Percentiles rank a stretch among this genome's conserved stretches.
These are phyloP conservation scores for Patellifolia procumbens DNA, from an alignment of 179 eudicot genomes.

Conservation along the genomic window DNA sequence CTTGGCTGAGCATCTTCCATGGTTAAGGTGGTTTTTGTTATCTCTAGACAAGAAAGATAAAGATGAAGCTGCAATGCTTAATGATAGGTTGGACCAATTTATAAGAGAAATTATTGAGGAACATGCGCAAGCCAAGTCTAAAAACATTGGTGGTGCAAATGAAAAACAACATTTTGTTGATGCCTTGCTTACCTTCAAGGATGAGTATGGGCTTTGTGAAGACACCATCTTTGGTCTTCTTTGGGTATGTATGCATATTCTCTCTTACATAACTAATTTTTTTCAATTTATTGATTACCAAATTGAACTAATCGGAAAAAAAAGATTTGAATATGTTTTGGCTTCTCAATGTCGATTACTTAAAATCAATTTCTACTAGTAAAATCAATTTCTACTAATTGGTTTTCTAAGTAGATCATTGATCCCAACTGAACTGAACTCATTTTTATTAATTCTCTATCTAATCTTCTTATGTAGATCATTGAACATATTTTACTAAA, in stretches of 20 bases:
- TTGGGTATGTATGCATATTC: slow-evolving; percentile 53
- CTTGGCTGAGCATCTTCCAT: slow-evolving; percentile 73
- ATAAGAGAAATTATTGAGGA: slow-evolving; percentile 77
- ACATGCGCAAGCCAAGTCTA: slow-evolving; percentile 49
- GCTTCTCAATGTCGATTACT: too few relatives aligned
- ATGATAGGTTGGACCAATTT: slow-evolving; percentile 48
- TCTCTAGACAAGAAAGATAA: slow-evolving; percentile 54
- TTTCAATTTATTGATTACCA: too few relatives aligned
- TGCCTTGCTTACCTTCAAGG: slow-evolving; percentile 64
- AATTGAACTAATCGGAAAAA: too few relatives aligned
- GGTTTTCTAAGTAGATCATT: too few relatives aligned
- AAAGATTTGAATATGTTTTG: too few relatives aligned
- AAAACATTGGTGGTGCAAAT: slow-evolving; percentile 46
- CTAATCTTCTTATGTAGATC: too few relatives aligned
- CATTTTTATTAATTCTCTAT: too few relatives aligned
- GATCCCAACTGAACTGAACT: too few relatives aligned
- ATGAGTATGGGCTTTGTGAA: slow-evolving; percentile 75
- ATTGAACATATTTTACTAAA: too few relatives aligned
- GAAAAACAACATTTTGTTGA: slow-evolving; percentile 85
- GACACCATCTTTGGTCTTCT: slow-evolving; percentile 78
- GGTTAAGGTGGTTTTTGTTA: slow-evolving; percentile 63
- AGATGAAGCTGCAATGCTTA: slow-evolving; percentile 49
- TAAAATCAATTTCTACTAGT: too few relatives aligned
- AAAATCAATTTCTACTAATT: too few relatives aligned
- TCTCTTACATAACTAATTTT: too few relatives aligned